Percentiles rank a stretch among this genome's conserved stretches.
These are phyloP conservation scores for Aquilaria sinensis DNA, from an alignment of 345 rosid genomes.

Conservation along the genomic window DNA sequence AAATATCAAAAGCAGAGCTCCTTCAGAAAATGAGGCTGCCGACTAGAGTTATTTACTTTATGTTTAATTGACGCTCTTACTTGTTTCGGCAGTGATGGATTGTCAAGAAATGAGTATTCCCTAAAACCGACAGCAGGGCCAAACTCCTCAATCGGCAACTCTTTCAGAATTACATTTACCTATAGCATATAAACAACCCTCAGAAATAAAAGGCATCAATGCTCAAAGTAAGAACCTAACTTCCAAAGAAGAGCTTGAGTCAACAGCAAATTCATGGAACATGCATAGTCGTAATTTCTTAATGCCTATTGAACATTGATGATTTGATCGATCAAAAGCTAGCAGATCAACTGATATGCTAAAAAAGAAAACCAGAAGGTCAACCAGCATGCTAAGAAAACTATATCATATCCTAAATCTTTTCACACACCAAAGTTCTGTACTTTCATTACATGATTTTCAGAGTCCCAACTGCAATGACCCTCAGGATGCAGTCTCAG, in stretches of 20 bases:
- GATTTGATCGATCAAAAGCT: no score
- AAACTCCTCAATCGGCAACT: slow-evolving; percentile 69
- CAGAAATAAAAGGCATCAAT: slow-evolving; percentile 2
- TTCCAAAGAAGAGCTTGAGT: background rate
- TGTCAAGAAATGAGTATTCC: slow-evolving; percentile 82
- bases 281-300: no score
- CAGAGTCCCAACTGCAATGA: no score
- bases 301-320: no score
- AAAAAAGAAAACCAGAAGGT: no score
- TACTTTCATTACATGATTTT: no score
- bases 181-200: slow-evolving; percentile 24
- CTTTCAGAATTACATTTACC: slow-evolving; percentile 78
- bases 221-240: background rate
- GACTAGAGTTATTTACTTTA: background rate
- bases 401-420: no score
- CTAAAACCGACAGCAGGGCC: slow-evolving; percentile 75
- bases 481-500: no score
- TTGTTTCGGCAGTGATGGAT: slow-evolving; percentile 71
- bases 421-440: no score
- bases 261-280: background rate
- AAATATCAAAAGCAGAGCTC: slow-evolving; percentile 3
- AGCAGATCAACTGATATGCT: no score
- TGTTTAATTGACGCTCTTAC: slow-evolving; percentile 26
- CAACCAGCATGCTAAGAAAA: no score
- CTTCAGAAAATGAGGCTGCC: background rate